These are phyloP conservation scores for Phytophthora foliorum DNA, from an alignment of 352 stramenopile genomes.

Conservation along the genomic window DNA sequence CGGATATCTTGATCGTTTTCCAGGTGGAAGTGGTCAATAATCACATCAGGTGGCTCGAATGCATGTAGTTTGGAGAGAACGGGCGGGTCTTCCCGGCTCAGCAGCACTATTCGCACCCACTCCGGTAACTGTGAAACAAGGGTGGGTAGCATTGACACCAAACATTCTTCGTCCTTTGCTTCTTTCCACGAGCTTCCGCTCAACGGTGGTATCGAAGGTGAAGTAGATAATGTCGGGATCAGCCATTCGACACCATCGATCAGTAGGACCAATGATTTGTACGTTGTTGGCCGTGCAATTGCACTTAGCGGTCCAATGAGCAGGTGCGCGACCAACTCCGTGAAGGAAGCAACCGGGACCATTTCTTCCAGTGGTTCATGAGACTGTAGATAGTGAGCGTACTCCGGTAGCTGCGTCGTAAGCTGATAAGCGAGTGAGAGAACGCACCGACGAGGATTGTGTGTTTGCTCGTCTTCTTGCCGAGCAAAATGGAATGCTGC, in stretches of 20 bases:
- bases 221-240: constrained; percentile 28
- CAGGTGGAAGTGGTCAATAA: constrained; percentile 50
- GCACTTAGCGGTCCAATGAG: constrained; percentile 73
- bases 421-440: constrained; percentile 80
- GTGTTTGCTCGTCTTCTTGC: constrained; percentile 84
- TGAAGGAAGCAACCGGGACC: constrained; percentile 76
- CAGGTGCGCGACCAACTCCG: constrained; percentile 56
- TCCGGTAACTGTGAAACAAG: constrained; percentile 61
- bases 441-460: constrained; percentile 67
- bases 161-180: constrained; percentile 52
- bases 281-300: constrained; percentile 59
- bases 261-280: constrained; percentile 69
- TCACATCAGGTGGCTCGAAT: constrained; percentile 52
- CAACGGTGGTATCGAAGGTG: constrained; percentile 26
- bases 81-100: constrained; percentile 70
- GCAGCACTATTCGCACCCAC: constrained; percentile 74
- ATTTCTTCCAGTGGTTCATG: constrained; percentile 79
- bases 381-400: constrained; percentile 72
- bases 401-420: constrained; percentile 78
- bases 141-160: constrained; percentile 67
- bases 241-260: constrained; percentile 77
- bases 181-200: constrained; percentile 20
- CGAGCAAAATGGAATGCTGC: constrained; percentile 78
- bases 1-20: constrained; percentile 69
- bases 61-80: constrained; percentile 70